phyloP scores from a whole-genome alignment of 768 basidiomycete genomes.

The Rossbeevera mucosa region DNA sequence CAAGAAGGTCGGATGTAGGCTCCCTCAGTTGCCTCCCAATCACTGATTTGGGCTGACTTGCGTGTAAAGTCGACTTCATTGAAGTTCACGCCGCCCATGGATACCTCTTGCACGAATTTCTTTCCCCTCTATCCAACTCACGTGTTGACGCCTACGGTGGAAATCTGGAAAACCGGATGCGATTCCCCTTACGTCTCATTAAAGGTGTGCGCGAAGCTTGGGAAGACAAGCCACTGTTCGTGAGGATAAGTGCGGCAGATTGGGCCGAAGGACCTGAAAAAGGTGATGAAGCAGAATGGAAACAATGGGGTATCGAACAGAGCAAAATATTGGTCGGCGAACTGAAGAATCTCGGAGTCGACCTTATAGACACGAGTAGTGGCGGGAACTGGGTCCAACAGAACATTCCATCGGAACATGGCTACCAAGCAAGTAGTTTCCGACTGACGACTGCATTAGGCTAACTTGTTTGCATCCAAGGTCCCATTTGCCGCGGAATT shows the following conservation, averaged over 20 bases:
- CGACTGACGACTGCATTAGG: background rate
- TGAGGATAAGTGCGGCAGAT: conserved; percentile 62
- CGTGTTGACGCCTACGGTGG: conserved; percentile 74
- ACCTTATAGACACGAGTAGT: conserved; percentile 68
- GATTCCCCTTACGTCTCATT: conserved; percentile 58
- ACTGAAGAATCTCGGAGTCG: conserved; percentile 59
- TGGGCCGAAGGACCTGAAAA: conserved; percentile 58
- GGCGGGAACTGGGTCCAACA: conserved; percentile 64
- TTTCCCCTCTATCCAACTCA: conserved; percentile 70
- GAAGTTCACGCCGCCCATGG: conserved; percentile 73
- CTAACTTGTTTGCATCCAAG: conserved; percentile 27
- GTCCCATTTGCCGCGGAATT: conserved; percentile 65
- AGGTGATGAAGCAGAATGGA: conserved; percentile 51
- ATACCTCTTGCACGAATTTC: conserved; percentile 56
- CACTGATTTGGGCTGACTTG: conserved; percentile 7
- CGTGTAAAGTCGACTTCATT: conserved; percentile 56
- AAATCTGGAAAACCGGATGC: conserved; percentile 65
- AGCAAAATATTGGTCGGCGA: conserved; percentile 53
- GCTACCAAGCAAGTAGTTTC: conserved; percentile 51
- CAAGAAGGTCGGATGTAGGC: conserved; percentile 59
- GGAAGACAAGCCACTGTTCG: conserved; percentile 66
- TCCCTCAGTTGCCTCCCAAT: background rate
- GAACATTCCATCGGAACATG: conserved; percentile 48
- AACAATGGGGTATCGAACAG: conserved; percentile 77
- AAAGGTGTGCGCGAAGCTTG: conserved; percentile 50